These are phyloP conservation scores for Talaromyces borbonicus DNA, from an alignment of 495 filamentous ascomycete species.

Conservation along the genomic window DNA sequence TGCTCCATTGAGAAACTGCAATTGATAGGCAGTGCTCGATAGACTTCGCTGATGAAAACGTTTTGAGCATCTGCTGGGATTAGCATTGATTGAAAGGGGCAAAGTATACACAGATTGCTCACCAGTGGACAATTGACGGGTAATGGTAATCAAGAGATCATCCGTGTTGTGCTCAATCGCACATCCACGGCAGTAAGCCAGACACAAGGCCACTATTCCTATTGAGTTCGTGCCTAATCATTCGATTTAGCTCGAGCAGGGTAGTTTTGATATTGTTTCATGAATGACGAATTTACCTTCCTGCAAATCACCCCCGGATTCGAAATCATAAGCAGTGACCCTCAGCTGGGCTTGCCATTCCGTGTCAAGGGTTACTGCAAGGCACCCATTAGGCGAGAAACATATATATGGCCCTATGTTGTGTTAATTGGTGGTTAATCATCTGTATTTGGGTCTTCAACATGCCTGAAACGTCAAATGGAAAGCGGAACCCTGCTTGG, in stretches of 20 bases:
- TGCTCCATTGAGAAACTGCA: conserved; percentile 65
- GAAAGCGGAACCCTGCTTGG: conserved; percentile 66
- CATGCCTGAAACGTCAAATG: conserved; percentile 23
- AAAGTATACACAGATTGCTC: conserved; percentile 20
- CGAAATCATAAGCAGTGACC: conserved; percentile 44
- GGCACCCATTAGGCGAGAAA: conserved; percentile 66
- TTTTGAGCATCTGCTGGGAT: conserved; percentile 33
- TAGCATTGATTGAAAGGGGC: background rate
- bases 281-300: conserved; percentile 25
- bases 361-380: conserved; percentile 51
- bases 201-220: conserved; percentile 47
- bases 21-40: conserved; percentile 52
- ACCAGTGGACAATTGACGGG: conserved; percentile 37
- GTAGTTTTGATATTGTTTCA: background rate
- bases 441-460: conserved; percentile 13
- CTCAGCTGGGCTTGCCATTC: conserved; percentile 57
- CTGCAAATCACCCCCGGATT: conserved; percentile 25
- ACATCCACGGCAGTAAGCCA: conserved; percentile 49
- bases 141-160: conserved; percentile 61
- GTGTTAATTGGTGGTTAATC: conserved; percentile 10
- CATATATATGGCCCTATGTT: conserved; percentile 50
- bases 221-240: conserved; percentile 37
- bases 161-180: conserved; percentile 53
- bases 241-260: conserved; percentile 10
- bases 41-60: conserved; percentile 54